Evolutionary conservation across 2,329 filamentous ascomycete species (phyloP).

Genomic region (Cladosporium sphaerospermum): DNA sequence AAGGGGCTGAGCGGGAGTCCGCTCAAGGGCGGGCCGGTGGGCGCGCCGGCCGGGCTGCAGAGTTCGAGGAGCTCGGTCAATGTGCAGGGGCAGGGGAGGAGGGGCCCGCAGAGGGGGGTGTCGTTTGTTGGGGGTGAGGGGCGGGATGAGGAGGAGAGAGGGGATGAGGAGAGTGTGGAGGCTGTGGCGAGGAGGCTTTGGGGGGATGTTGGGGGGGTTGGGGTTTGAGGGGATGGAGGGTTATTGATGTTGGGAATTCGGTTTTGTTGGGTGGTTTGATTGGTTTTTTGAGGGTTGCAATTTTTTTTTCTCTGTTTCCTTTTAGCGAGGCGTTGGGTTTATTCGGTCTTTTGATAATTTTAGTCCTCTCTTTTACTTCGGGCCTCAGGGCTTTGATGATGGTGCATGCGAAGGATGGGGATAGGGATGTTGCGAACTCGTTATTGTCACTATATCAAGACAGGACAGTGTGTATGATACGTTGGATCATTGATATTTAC

Average conservation of each 20-base stretch:
- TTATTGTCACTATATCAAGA: too few relatives aligned
- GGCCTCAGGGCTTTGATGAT: too few relatives aligned
- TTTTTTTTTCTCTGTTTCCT: neutral
- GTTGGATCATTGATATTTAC: too few relatives aligned
- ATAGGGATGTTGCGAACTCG: too few relatives aligned
- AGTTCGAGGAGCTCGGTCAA: conserved; percentile 11
- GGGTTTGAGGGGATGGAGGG: neutral
- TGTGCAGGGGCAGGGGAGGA: conserved; percentile 1
- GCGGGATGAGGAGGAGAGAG: neutral
- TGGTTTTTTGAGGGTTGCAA: neutral
- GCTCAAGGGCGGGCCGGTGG: conserved; percentile 8
- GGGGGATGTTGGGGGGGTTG: conserved; percentile 14
- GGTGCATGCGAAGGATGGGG: too few relatives aligned
- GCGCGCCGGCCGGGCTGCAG: neutral
- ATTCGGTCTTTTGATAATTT: too few relatives aligned
- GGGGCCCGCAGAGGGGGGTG: neutral
- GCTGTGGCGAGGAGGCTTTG: conserved; percentile 22
- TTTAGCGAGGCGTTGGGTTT: too few relatives aligned
- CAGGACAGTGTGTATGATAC: too few relatives aligned
- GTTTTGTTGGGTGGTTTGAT: neutral
- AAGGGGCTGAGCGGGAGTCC: conserved; percentile 10
- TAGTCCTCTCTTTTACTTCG: too few relatives aligned
- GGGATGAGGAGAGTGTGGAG: conserved; percentile 13
- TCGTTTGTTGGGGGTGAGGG: neutral
- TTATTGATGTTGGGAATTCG: neutral